Conservation (phyloP, 1,284 basidiomycete species). For the Puccinia sorghi region DNA sequence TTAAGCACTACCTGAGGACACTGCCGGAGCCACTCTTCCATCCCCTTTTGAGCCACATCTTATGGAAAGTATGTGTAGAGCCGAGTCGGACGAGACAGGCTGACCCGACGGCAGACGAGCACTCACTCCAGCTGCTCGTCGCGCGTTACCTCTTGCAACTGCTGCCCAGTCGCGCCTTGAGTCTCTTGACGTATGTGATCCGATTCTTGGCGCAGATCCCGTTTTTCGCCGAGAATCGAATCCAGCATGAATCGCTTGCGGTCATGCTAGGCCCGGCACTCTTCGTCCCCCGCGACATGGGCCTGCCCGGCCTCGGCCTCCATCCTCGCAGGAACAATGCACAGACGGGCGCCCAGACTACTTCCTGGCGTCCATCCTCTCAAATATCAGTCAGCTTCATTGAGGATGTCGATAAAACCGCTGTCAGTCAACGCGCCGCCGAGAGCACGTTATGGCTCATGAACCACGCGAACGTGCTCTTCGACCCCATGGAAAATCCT, state of each 20-base stretch:
- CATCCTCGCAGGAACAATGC: constrained; percentile 8
- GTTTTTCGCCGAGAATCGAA: constrained; percentile 25
- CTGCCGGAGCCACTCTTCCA: constrained; percentile 30
- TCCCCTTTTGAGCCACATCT: constrained; percentile 4
- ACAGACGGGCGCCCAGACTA: background rate
- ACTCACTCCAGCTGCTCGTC: background rate
- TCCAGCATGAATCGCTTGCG: constrained; percentile 34
- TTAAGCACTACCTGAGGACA: constrained; percentile 33
- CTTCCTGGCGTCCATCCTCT: background rate
- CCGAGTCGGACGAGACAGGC: background rate
- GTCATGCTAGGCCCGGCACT: constrained; percentile 27
- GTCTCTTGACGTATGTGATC: constrained; percentile 31
- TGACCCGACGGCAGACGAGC: constrained; percentile 1
- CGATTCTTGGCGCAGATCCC: constrained; percentile 31
- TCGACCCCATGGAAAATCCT: background rate
- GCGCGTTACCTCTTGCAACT: constrained; percentile 9
- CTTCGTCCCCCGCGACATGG: constrained; percentile 29
- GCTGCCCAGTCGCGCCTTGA: constrained; percentile 17
- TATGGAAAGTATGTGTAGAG: constrained; percentile 12
- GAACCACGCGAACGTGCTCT: constrained; percentile 4
- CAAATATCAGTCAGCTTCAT: background rate
- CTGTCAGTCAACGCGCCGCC: background rate
- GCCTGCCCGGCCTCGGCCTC: constrained; percentile 34
- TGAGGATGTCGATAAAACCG: constrained; percentile 12
- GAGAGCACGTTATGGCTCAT: constrained; percentile 29